Conservation (phyloP, 164 flowering plant species). For the Umbellularia californica region DNA sequence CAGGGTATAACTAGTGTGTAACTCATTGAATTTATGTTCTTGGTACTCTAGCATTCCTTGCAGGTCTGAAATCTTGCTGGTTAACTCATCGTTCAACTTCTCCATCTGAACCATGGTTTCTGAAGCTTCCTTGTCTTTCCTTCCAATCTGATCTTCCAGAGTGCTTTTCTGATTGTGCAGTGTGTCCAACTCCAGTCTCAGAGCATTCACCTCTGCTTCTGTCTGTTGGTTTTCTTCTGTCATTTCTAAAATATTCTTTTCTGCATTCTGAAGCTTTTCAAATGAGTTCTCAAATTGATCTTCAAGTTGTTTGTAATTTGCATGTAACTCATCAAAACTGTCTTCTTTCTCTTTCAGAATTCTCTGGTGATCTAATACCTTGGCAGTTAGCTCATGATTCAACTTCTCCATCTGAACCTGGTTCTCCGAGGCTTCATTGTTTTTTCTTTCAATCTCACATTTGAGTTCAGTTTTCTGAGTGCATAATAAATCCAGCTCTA, state of each 20-base stretch:
- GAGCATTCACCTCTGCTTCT: slow-evolving; percentile 14
- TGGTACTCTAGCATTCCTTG: slow-evolving; percentile 10
- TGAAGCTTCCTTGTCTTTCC: slow-evolving; percentile 13
- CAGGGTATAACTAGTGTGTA: slow-evolving; percentile 7
- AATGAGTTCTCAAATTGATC: not conserved
- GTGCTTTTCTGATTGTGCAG: slow-evolving; percentile 25
- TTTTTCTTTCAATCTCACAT: slow-evolving; percentile 25
- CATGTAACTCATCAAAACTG: slow-evolving; percentile 4
- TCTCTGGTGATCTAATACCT: slow-evolving; percentile 9
- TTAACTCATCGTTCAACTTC: slow-evolving; percentile 3
- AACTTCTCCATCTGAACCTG: slow-evolving; percentile 13
- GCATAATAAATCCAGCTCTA: slow-evolving; percentile 27
- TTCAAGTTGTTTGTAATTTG: not conserved
- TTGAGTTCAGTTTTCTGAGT: slow-evolving; percentile 31
- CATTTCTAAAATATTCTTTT: slow-evolving; percentile 10
- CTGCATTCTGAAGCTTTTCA: slow-evolving; percentile 11
- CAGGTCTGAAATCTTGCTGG: not conserved
- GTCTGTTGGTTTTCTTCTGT: slow-evolving; percentile 9
- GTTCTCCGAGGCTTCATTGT: slow-evolving; percentile 11
- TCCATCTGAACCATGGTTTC: slow-evolving; percentile 8
- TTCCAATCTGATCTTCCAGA: slow-evolving; percentile 29
- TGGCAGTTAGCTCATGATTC: slow-evolving; percentile 3
- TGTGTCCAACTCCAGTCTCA: slow-evolving; percentile 32
- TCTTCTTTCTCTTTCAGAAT: slow-evolving; percentile 9
- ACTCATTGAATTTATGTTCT: slow-evolving; percentile 7